Base-by-base conservation (phyloP, 1,284 basidiomycete species). In the Ceratorhiza oryzae-sativae region DNA sequence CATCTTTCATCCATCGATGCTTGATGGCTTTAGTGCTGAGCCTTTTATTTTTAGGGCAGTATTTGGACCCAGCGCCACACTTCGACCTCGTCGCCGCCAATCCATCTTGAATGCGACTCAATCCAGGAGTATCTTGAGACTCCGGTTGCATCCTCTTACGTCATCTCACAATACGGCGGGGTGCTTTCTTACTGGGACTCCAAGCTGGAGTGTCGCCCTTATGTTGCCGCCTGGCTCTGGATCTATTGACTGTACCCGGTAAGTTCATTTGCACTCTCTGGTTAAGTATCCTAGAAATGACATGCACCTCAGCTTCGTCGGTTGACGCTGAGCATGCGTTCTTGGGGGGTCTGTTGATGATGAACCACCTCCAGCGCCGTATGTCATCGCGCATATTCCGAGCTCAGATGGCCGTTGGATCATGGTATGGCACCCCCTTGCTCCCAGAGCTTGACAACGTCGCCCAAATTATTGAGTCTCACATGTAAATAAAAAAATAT, bases 31-130 rank as follows among this genome's bases (percentile, higher is more conserved):
- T 58, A 25, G 10, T 12, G 20, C 27, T 34, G 13, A 34, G 15
- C 8, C n/a, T 34, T 41, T 20, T 6, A 36, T n/a, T 8, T 49
- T 27, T 32, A 63, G 60, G 51, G 63, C 30, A 67, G 27, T n/a
- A 56, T 68, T 4, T 68, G 53, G 36, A 68, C 65, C 3, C 65
- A 68, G 20, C 36, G 65, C 25, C 65, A 68, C 39, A 42, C 65
- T 15, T 68, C 65, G 1, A 23, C 51, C 18, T 32, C 65, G 18
- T 5, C 25, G 13, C 15, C 65, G 1, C 25, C 65, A 18, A n/a
- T 41, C 5, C 34, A 68, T 13, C 41, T 23, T 13, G 53, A 34
- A 5, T 10, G 20, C 53, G 53, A 58, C n/a, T 56, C 27, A 3
- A 70, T 58, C n/a, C 9, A 55, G n/a, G 39, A 36, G 32, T 70